Evolutionary conservation across 441 rosid genomes (phyloP).

Genomic region (Brassica balearica): DNA sequence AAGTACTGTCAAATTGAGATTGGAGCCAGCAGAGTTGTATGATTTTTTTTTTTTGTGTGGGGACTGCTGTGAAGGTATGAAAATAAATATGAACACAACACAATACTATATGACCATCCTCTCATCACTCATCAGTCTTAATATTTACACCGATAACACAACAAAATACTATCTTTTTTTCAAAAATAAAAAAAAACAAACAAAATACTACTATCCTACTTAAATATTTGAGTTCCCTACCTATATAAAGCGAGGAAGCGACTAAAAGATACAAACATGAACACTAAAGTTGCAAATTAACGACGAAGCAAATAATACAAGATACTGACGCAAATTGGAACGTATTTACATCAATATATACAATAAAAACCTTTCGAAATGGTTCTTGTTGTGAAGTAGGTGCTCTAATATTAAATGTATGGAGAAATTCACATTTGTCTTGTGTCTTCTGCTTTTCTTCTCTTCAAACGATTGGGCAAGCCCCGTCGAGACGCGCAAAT

Average conservation of each 20-base stretch:
- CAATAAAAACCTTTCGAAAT: neutral
- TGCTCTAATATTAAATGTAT: neutral
- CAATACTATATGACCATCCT: neutral
- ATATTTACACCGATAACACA: neutral
- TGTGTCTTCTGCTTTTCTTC: neutral
- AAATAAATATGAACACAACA: neutral
- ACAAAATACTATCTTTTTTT: no score
- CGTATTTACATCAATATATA: neutral
- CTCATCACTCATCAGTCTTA: neutral
- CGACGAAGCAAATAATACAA: neutral
- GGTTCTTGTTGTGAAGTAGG: neutral
- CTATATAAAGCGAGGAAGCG: neutral
- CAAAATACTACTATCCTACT: neutral
- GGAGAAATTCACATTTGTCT: no score
- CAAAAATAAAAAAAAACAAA: no score
- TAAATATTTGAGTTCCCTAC: neutral
- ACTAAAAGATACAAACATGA: neutral
- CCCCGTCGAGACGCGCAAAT: neutral
- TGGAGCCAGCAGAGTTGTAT: neutral
- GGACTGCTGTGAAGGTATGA: neutral
- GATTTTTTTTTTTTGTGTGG: neutral
- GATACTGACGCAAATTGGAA: neutral
- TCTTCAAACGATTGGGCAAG: neutral
- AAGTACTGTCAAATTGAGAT: neutral
- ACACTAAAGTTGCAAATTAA: neutral